Base-by-base conservation (phyloP, 306 rosid genomes). In the Lathyrus sativus region DNA sequence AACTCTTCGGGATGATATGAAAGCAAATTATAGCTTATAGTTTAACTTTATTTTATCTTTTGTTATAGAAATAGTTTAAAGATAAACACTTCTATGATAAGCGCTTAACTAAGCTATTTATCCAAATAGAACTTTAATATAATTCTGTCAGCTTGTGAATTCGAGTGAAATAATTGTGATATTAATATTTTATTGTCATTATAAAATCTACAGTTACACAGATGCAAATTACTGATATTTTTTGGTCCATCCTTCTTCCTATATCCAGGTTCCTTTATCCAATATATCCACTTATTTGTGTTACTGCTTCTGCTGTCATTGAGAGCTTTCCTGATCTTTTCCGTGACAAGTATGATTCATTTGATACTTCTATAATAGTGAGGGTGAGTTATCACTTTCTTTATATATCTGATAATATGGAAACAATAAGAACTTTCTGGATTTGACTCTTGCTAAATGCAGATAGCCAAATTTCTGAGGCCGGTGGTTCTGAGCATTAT, bases 221-320 rank as follows among this genome's bases (percentile, higher is more conserved):
- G 17, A 69, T 49, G 46, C 19, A 5, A 33, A 49, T 67, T 41
- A 49, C 43, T n/a, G 50, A 60, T 14, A 39, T 42, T 28, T 26
- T 41, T 24, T 22, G 12, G 37, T 8, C 19, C 29, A 68, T 24
- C 19, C 8, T 43, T 57, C 54, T 58, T 42, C 58, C 37, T 56
- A 53, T 33, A 67, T 56, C 76, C 85, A 95, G 99, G 86, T 95
- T 95, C 73, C 99, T 95, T 54, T 95, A 95, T 84, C 99, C 99
- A 70, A 64, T 90, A 76, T 95, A 95, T 85, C 91, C 99, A 38
- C 97, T 95, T 31, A 85, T 95, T 57, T 95, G 99, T 70, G 83
- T 90, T 70, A 92, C 99, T 80, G 97, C 99, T 76, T 84, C 99
- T 28, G 97, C 99, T 67, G 96, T 90, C 78, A 90, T 95, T 42